Conservation (phyloP, 352 stramenopile genomes). For the Phytophthora colocasiae region DNA sequence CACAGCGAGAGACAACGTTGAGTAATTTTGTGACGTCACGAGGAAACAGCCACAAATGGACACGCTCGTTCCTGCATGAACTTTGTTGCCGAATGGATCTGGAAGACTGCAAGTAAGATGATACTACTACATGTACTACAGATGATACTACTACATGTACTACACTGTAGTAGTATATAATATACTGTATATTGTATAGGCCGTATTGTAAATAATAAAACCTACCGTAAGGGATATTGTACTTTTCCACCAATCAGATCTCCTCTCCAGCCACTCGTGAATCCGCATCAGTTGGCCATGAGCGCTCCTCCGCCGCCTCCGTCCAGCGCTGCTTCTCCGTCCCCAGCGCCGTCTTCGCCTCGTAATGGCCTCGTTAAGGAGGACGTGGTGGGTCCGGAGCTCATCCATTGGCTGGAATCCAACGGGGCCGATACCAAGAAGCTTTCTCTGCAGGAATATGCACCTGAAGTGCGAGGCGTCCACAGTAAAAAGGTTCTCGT, state of each 20-base stretch:
- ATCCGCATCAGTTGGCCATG: slow-evolving; percentile 33
- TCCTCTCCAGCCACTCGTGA: neutral
- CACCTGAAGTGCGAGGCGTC: slow-evolving; percentile 92
- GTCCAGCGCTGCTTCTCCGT: slow-evolving; percentile 1
- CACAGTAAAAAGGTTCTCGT: slow-evolving; percentile 90
- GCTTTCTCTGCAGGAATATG: slow-evolving; percentile 88
- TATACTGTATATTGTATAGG: too few species aligned
- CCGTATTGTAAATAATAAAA: too few species aligned
- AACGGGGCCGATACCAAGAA: slow-evolving; percentile 83
- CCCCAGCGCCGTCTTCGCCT: neutral
- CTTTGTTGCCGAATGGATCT: slow-evolving; percentile 51
- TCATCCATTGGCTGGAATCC: slow-evolving; percentile 80
- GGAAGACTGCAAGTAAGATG: slow-evolving; percentile 23
- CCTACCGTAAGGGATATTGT: too few species aligned
- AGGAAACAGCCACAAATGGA: slow-evolving; percentile 45
- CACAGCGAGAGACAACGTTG: slow-evolving; percentile 29
- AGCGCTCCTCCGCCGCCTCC: slow-evolving; percentile 35
- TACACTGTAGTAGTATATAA: too few species aligned
- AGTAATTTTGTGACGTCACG: slow-evolving; percentile 41
- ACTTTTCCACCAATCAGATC: neutral
- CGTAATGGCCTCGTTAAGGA: slow-evolving; percentile 24
- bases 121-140: too few species aligned
- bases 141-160: too few species aligned
- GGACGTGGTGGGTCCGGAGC: slow-evolving; percentile 65
- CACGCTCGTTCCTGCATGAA: slow-evolving; percentile 49